phyloP scores from a whole-genome alignment of 108 stramenopile species.

The Pelagomonas calceolata region DNA sequence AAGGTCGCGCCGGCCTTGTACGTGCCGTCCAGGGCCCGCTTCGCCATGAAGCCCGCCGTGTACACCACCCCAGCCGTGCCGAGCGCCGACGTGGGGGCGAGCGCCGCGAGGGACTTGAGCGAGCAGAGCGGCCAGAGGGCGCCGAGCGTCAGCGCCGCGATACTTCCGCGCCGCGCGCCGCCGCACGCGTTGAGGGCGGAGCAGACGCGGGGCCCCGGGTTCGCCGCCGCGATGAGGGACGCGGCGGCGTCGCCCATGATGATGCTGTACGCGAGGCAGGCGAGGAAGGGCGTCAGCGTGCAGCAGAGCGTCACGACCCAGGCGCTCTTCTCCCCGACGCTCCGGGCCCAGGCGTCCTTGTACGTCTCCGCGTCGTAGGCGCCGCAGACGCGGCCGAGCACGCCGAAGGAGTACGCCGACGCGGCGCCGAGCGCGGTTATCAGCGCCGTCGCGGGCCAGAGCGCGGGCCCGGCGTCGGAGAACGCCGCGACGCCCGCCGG shows the following conservation, averaged over 20 bases:
- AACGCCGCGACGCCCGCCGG: slow-evolving; percentile 62
- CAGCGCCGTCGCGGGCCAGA: slow-evolving; percentile 53
- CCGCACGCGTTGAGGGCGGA: neutral
- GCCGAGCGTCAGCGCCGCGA: slow-evolving; percentile 40
- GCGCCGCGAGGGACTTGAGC: slow-evolving; percentile 46
- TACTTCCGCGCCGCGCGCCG: slow-evolving; percentile 38
- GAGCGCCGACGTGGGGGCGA: slow-evolving; percentile 55
- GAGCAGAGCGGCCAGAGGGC: slow-evolving; percentile 55
- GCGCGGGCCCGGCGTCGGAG: slow-evolving; percentile 29
- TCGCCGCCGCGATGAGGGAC: neutral
- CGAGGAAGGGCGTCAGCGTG: slow-evolving; percentile 59
- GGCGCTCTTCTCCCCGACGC: slow-evolving; percentile 42
- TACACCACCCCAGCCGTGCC: slow-evolving; percentile 52
- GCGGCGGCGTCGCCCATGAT: slow-evolving; percentile 63
- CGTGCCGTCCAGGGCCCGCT: slow-evolving; percentile 41
- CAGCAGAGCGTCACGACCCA: slow-evolving; percentile 59
- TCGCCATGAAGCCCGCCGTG: slow-evolving; percentile 54
- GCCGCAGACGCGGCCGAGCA: slow-evolving; percentile 51
- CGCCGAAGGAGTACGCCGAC: slow-evolving; percentile 70
- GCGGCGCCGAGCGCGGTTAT: slow-evolving; percentile 56
- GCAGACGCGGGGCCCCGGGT: neutral
- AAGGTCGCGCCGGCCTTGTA: slow-evolving; percentile 33
- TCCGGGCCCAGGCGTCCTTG: slow-evolving; percentile 71
- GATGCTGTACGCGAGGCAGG: slow-evolving; percentile 64
- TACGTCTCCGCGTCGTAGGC: slow-evolving; percentile 31